Evolutionary conservation across 495 filamentous ascomycete species (phyloP).

Genomic region (Aspergillus sparsus): DNA sequence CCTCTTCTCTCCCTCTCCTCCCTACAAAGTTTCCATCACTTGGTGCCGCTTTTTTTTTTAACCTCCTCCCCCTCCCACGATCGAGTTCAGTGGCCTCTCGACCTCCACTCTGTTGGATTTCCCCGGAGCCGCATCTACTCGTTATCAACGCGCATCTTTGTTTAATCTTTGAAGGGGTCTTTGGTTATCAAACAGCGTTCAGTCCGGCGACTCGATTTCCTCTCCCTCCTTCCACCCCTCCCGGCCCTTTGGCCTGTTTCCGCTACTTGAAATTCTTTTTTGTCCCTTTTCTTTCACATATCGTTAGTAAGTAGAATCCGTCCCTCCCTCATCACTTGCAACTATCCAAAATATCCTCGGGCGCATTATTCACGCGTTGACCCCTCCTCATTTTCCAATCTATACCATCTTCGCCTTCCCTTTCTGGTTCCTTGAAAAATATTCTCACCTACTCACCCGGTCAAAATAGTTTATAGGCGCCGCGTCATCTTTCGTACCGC

Average conservation of each 20-base stretch:
- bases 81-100: conserved; percentile 9
- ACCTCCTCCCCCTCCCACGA: conserved; percentile 15
- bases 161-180: conserved; percentile 6
- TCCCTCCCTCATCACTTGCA: conserved; percentile 16
- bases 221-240: conserved; percentile 2
- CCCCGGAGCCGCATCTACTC: conserved; percentile 24
- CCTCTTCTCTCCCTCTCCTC: conserved; percentile 1
- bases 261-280: conserved; percentile 11
- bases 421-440: neutral
- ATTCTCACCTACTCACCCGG: conserved; percentile 18
- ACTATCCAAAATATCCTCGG: conserved; percentile 24
- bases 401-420: neutral
- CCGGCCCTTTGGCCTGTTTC: conserved; percentile 18
- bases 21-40: conserved; percentile 14
- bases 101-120: conserved; percentile 13
- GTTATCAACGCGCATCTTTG: conserved; percentile 21
- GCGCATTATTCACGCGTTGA: conserved; percentile 34
- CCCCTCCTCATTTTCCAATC: conserved; percentile 3
- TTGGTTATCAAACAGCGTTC: conserved; percentile 7
- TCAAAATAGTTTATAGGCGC: conserved; percentile 39
- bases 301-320: conserved; percentile 17
- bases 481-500: conserved; percentile 42
- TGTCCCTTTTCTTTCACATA: conserved; percentile 8
- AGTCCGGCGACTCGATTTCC: neutral
- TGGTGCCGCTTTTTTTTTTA: conserved; percentile 17